Evolutionary conservation across 371 early-diverging fungal genomes (phyloP), one percentile per base, ranked within the genome.

Genomic region (Rhizopus arrhizus): DNA sequence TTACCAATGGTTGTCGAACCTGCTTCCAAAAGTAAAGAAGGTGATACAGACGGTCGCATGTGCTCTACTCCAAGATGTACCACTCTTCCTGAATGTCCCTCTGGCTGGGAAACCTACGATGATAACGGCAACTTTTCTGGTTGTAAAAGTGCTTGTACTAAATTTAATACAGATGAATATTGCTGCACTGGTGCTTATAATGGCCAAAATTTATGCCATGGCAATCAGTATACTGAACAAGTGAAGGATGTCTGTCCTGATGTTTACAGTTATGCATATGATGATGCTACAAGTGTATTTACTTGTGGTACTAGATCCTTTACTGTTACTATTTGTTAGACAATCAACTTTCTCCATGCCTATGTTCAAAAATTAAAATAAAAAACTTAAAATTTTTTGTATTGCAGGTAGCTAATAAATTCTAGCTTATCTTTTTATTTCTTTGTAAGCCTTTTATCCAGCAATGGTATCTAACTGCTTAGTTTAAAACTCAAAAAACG

Each of bases 181-280:
- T 78, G 78, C 52, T 79, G 79, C 42, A 69, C 74, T 53, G 76
- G 74, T 42, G 65, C 48, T 28, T 67, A 63, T 50, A 60, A 68
- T 42, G 47, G 55, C n/a, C 67, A 69, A 31, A 33, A 62, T 12
- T 53, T 52, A n/a, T 79, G 80, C 29, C 53, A 46, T 3, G 52
- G 66, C n/a, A 72, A 64, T 46, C 22, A 54, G 15, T 79, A 63
- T 29, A 58, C 80, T 31, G 34, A 58, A 3, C 52, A 46, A 4
- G 73, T 77, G 29, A 72, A 77, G 55, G 59, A 45, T 36, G 62
- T 41, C 8, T 79, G 80, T 59, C 78, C 79, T 10, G 74, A 82
- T 64, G 82, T 73, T 8, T 84, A 84, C 65, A 71, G 69, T 29
- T 84, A 75, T 63, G 80, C 80, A 49, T 84, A 74, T 56, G 84